Percentiles rank a stretch among this genome's conserved stretches.
Evolutionary conservation across 2,329 filamentous ascomycete species (phyloP).

Genomic region (Gnomoniopsis smithogilvyi): DNA sequence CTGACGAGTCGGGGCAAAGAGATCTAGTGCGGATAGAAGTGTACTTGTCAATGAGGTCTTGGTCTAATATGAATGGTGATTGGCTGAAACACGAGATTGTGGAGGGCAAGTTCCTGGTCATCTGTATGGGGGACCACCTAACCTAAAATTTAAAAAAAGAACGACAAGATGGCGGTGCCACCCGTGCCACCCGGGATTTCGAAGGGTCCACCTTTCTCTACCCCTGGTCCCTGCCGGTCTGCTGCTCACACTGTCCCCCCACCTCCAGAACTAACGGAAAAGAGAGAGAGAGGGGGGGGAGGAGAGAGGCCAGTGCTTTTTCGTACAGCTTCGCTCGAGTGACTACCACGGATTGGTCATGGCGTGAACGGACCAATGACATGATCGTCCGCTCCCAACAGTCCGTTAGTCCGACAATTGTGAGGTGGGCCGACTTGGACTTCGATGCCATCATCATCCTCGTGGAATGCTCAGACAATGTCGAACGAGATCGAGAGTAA

Average conservation of each 20-base stretch:
- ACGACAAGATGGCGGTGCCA: constrained; percentile 18
- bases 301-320: background rate
- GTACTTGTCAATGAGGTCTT: too few species aligned
- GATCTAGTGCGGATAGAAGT: constrained; percentile 18
- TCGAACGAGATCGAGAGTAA: background rate
- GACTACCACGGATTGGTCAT: background rate
- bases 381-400: background rate
- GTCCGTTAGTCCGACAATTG: background rate
- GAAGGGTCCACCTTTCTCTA: background rate
- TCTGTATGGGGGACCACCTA: constrained; percentile 2
- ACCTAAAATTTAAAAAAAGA: constrained; percentile 22
- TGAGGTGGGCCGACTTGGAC: background rate
- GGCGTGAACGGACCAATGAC: background rate
- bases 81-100: constrained; percentile 13
- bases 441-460: background rate
- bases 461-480: background rate
- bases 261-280: too few species aligned
- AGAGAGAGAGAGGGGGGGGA: too few species aligned
- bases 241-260: background rate
- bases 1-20: constrained; percentile 4
- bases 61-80: background rate
- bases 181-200: background rate
- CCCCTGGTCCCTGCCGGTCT: background rate
- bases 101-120: constrained; percentile 2
- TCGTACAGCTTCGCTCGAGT: background rate